Evolutionary conservation across 495 filamentous ascomycete species (phyloP), one percentile per base, ranked within the genome.

Genomic region (Amphirosellinia nigrospora): DNA sequence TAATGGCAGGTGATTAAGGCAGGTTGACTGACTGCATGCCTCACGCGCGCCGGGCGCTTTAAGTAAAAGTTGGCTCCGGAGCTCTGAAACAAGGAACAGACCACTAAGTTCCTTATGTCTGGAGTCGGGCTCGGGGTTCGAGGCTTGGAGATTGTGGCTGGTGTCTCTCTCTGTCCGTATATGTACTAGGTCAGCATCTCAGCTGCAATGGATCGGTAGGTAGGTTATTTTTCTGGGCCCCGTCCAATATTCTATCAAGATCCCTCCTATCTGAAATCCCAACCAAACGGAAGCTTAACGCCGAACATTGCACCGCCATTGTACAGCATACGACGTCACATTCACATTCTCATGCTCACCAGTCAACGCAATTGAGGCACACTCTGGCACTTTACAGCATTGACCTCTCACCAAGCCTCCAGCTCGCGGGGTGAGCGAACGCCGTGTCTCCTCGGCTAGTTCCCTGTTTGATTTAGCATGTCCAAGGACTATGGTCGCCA

Each of bases 381-480:
- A 50, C 46, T 65, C 19, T 65, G 26, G 63, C 63, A 34, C 46
- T n/a, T 23, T 21, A 30, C 46, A n/a, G n/a, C 19, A n/a, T 21
- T 60, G n/a, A 15, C 36, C 23, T 21, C 11, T 19, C 23, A 16
- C 43, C 53, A 9, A 36, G 15, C 38, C 23, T 64, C 34, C 6
- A 23, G 46, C 26, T 26, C 36, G 39, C 28, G 60, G 59, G 60
- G 60, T 26, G 26, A 50, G 46, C 41, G 46, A 63, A 58, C 36
- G 46, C 39, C 26, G 41, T 70, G 36, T 53, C 45, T 15, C 63
- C 43, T 8, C 26, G 26, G 66, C 68, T 13, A 28, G 67, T 55
- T 61, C 36, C 50, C 58, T 70, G 45, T 38, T 30, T 46, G 43
- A 21, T 64, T 64, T 21, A 78, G 72, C 38, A 78, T 78, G 76